These are phyloP conservation scores for Botrytis porri DNA, from an alignment of 2,329 filamentous ascomycete species.

Conservation along the genomic window DNA sequence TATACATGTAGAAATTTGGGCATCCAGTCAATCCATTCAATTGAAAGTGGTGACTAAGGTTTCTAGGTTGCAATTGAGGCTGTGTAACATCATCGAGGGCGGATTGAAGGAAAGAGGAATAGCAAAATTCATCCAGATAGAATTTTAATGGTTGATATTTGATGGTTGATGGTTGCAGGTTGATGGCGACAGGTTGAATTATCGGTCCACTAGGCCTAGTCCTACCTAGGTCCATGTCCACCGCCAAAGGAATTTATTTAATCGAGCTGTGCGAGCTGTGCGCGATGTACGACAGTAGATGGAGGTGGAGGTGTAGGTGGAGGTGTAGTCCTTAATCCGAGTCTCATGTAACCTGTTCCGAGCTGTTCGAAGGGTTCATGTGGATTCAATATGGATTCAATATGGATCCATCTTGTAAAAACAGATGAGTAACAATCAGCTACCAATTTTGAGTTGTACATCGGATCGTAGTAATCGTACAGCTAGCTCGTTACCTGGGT, in stretches of 20 bases:
- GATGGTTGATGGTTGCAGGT: background rate
- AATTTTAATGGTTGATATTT: background rate
- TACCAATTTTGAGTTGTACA: background rate
- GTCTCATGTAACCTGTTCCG: background rate
- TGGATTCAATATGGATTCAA: background rate
- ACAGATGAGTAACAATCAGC: background rate
- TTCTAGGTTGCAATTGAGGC: conserved; percentile 3
- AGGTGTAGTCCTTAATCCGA: background rate
- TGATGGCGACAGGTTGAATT: background rate
- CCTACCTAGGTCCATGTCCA: background rate
- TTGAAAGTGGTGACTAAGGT: background rate
- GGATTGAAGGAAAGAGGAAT: background rate
- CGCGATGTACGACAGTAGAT: background rate
- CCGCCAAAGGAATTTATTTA: background rate
- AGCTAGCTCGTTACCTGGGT: background rate
- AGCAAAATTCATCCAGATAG: background rate
- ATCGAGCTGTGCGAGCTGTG: background rate
- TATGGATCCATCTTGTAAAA: background rate
- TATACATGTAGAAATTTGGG: background rate
- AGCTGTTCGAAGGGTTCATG: background rate
- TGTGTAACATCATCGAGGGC: background rate
- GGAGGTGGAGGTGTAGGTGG: background rate
- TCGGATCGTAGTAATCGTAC: background rate
- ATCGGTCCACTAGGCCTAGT: background rate
- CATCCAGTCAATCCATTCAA: conserved; percentile 8